Evolutionary conservation across 345 rosid species (phyloP).

Genomic region (Excoecaria agallocha): DNA sequence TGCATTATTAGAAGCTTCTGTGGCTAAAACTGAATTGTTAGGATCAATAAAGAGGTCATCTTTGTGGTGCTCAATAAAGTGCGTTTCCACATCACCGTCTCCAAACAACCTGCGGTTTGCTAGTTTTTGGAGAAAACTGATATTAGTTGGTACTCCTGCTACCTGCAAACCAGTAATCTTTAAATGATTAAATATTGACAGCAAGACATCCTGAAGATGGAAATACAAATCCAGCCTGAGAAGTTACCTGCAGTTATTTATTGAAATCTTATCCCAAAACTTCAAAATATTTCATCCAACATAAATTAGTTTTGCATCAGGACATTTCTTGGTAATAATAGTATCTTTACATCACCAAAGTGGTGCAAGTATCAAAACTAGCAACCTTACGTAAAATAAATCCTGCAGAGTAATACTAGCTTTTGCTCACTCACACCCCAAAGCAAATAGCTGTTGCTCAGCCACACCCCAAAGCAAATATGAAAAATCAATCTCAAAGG

Average conservation of each 20-base stretch:
- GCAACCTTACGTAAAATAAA: background rate
- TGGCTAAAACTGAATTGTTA: conserved; percentile 41
- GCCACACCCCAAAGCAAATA: background rate
- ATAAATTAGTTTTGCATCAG: background rate
- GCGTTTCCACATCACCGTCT: conserved; percentile 86
- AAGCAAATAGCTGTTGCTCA: background rate
- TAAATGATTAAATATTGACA: conserved; percentile 14
- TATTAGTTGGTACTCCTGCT: conserved; percentile 92
- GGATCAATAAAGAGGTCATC: conserved; percentile 71
- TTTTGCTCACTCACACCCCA: background rate
- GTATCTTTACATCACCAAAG: background rate
- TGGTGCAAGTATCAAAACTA: background rate
- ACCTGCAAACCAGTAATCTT: conserved; percentile 65
- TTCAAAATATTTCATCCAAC: no score
- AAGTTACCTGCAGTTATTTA: background rate
- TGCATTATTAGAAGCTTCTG: conserved; percentile 46
- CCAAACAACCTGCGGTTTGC: conserved; percentile 69
- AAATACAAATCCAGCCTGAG: conserved; percentile 2
- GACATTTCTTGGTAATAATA: background rate
- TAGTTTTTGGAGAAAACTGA: conserved; percentile 73
- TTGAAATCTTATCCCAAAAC: background rate
- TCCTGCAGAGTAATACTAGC: background rate
- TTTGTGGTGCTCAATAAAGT: conserved; percentile 78
- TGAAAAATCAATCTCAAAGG: conserved; percentile 6
- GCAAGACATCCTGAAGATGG: background rate